Conservation (phyloP, 192 early-diverging fungal species). For the Coemansia sp. region DNA sequence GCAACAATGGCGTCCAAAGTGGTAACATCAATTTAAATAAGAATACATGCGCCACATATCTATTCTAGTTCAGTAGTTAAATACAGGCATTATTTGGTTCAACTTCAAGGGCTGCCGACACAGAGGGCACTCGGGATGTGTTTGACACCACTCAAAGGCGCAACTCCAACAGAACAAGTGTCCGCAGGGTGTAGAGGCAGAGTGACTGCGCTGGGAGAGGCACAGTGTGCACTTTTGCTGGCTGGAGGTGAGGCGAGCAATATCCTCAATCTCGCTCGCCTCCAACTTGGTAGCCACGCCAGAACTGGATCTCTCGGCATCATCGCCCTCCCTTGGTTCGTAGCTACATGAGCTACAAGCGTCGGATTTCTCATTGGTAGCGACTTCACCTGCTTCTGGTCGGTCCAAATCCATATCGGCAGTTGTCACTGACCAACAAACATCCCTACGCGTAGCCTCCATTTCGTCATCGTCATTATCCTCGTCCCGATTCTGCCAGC, state of each 20-base stretch:
- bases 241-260: conserved; percentile 45
- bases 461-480: conserved; percentile 14
- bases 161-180: conserved; percentile 97
- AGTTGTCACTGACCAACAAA: conserved; percentile 5
- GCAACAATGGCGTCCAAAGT: neutral
- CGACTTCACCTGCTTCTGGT: conserved; percentile 1
- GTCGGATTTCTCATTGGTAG: neutral
- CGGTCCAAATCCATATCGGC: neutral
- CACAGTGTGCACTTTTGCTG: conserved; percentile 84
- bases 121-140: conserved; percentile 90
- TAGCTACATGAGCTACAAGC: neutral
- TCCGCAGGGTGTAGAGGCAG: conserved; percentile 88
- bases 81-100: conserved; percentile 73
- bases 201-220: conserved; percentile 66
- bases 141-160: conserved; percentile 88
- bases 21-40: neutral
- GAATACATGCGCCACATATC: neutral
- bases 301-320: neutral
- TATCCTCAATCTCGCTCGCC: conserved; percentile 11
- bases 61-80: conserved; percentile 59
- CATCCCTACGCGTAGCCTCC: neutral
- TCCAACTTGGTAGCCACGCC: neutral
- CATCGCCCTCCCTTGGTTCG: neutral
- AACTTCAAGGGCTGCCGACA: conserved; percentile 78
- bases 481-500: conserved; percentile 15